phyloP scores from a whole-genome alignment of 768 basidiomycete species.

The Clitopilus passeckerianus region DNA sequence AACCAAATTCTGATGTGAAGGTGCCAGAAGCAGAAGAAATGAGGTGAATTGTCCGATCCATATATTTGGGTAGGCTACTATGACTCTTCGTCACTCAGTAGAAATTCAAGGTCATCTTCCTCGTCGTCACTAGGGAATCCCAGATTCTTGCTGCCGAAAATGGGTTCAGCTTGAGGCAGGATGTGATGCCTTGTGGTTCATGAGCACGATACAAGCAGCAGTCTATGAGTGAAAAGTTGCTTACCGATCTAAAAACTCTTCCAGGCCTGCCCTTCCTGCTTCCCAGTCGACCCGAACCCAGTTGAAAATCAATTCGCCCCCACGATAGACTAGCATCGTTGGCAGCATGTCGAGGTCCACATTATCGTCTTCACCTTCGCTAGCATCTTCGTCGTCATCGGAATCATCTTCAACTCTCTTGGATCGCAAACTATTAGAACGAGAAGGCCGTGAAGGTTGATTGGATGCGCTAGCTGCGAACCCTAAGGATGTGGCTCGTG shows the following conservation, averaged over 20 bases:
- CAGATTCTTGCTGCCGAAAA: slow-evolving; percentile 33
- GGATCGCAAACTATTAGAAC: slow-evolving; percentile 17
- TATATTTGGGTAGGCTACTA: background rate
- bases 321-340: slow-evolving; percentile 73
- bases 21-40: too few species aligned
- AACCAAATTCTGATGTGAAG: too few species aligned
- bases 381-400: slow-evolving; percentile 35
- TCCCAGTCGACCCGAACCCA: slow-evolving; percentile 92
- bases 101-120: slow-evolving; percentile 47
- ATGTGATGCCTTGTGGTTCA: slow-evolving; percentile 29
- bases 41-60: too few species aligned
- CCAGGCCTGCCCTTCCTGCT: slow-evolving; percentile 60
- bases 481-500: slow-evolving; percentile 70
- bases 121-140: slow-evolving; percentile 44
- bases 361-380: slow-evolving; percentile 47
- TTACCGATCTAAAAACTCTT: slow-evolving; percentile 63
- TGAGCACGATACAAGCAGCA: background rate
- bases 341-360: slow-evolving; percentile 80
- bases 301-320: slow-evolving; percentile 79
- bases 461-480: slow-evolving; percentile 41
- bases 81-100: slow-evolving; percentile 47
- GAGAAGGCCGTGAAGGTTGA: slow-evolving; percentile 10
- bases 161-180: slow-evolving; percentile 25
- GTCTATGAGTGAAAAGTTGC: slow-evolving; percentile 9
- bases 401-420: slow-evolving; percentile 18